Percentiles rank a stretch among this genome's conserved stretches.
phyloP scores from a whole-genome alignment of 257 asterid genomes.

The Ajuga chamaepitys region DNA sequence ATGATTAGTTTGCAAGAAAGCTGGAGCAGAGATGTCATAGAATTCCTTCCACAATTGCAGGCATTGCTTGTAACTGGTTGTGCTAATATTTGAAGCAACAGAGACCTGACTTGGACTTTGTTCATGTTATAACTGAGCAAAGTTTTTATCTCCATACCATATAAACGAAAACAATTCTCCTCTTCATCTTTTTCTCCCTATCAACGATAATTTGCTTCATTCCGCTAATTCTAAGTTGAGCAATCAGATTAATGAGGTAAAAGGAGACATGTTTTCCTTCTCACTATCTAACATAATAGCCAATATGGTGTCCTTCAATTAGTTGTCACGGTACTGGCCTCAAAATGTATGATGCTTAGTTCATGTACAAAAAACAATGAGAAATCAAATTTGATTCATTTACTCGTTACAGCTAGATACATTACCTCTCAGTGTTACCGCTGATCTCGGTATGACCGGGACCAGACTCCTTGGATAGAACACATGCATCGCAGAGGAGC shows the following conservation, averaged over 20 bases:
- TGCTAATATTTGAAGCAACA: neutral
- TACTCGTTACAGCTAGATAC: neutral
- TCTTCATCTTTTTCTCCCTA: neutral
- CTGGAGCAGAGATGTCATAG: neutral
- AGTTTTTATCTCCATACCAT: neutral
- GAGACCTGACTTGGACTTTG: neutral
- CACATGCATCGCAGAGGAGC: conserved; percentile 55
- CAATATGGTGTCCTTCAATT: neutral
- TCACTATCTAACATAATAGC: neutral
- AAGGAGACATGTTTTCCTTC: neutral
- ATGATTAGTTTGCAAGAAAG: conserved; percentile 8
- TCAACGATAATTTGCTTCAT: neutral
- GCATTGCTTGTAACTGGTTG: neutral
- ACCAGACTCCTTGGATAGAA: conserved; percentile 29
- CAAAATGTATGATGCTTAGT: neutral
- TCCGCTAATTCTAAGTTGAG: neutral
- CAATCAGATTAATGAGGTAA: neutral
- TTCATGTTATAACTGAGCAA: neutral
- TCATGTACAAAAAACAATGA: neutral
- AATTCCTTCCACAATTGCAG: neutral
- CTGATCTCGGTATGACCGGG: conserved; percentile 23
- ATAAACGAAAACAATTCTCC: neutral
- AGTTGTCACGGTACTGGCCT: neutral
- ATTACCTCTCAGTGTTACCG: conserved; percentile 46
- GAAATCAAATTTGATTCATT: neutral